Evolutionary conservation across 2,329 filamentous ascomycete species (phyloP), one percentile per base, ranked within the genome.

Genomic region (Aspergillus melleus): DNA sequence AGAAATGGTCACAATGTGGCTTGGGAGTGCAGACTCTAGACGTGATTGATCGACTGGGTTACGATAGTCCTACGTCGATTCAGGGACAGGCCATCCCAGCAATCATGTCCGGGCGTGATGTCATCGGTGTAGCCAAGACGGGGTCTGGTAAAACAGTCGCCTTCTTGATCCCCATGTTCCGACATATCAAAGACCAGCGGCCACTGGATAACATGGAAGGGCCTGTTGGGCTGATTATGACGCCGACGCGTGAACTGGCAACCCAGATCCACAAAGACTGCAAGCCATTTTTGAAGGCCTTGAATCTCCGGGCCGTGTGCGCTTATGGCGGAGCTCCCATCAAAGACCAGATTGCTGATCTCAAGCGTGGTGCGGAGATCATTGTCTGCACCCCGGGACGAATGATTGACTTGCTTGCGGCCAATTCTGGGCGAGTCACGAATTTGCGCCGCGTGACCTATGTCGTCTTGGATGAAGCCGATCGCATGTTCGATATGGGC

Each of bases 401-500:
- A 58, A 90, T 98, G 83, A 97, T 99, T 70, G 95, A 99, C 80
- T 85, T 99, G 19, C 82, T 99, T 32, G 91, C 92, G 46, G 92
- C 93, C 54, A 99, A 98, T 72, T 89, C 91, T 65, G 94, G 94
- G n/a, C 87, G 93, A 63, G 93, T 98, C 10, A 96, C 94, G 12
- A 98, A 96, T 70, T 82, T 99, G 58, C 88, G 86, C 66, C 86
- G 95, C 64, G 91, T 96, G 12, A 95, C 92, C 0, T 99, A 98
- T 74, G 88, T 97, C 24, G 95, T 99, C 11, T 85, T 99, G 44
- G 95, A 99, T 73, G 95, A 99, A 78, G 95, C 95, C 52, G 95
- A 99, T 77, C 90, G 95, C 63, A 98, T 99, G 95, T 97, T 98
- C 73, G 95, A 99, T 75, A 98, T 99, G 95, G 95, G 95, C 14